Evolutionary conservation across 2,329 filamentous ascomycete genomes (phyloP).

Genomic region (Berkeleyomyces basicola): DNA sequence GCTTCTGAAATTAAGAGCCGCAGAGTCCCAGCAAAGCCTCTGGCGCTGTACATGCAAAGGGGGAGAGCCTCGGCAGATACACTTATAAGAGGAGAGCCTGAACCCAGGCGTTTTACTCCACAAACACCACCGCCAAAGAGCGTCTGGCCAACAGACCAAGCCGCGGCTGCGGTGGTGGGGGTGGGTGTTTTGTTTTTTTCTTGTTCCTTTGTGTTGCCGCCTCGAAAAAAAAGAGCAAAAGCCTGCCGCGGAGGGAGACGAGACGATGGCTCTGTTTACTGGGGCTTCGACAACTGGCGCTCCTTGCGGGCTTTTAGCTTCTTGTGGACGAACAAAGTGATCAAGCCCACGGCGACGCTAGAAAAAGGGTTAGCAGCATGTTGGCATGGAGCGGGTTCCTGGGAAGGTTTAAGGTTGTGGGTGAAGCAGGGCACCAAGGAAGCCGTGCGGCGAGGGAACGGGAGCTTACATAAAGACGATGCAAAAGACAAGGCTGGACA

Average conservation of each 20-base stretch:
- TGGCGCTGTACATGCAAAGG: background rate
- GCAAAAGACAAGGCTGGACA: constrained; percentile 23
- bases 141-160: background rate
- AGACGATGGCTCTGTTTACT: background rate
- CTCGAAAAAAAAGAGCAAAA: background rate
- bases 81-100: background rate
- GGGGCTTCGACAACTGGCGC: constrained; percentile 17
- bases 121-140: background rate
- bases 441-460: background rate
- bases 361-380: constrained; percentile 14
- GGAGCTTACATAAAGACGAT: constrained; percentile 22
- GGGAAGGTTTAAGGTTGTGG: background rate
- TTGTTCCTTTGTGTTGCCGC: background rate
- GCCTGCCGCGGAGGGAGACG: too few species aligned
- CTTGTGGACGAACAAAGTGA: constrained; percentile 21
- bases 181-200: background rate
- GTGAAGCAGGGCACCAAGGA: background rate
- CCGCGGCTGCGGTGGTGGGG: background rate
- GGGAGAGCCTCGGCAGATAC: too few species aligned
- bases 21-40: background rate
- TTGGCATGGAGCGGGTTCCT: background rate
- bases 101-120: background rate
- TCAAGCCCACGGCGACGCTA: constrained; percentile 22
- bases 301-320: constrained; percentile 21
- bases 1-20: background rate